Conservation (phyloP, 495 filamentous ascomycete species). For the Umbilicaria muhlenbergii region DNA sequence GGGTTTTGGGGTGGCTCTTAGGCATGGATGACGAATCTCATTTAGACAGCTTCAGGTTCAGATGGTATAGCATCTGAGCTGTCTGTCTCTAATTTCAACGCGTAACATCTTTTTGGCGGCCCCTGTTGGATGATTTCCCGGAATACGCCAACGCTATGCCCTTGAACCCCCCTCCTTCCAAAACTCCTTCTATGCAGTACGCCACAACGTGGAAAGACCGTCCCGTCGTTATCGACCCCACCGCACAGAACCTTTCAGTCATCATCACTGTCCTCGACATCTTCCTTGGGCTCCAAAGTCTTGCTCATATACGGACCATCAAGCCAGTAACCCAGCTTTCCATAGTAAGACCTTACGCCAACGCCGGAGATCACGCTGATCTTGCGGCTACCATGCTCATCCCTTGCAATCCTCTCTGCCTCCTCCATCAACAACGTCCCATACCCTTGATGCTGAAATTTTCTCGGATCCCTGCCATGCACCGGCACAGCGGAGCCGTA, state of each 20-base stretch:
- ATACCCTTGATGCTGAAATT: slow-evolving; percentile 97
- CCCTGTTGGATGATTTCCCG: too few species aligned
- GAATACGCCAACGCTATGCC: too few species aligned
- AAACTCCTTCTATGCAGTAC: neutral
- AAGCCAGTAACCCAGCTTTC: slow-evolving; percentile 75
- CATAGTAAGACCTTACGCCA: slow-evolving; percentile 87
- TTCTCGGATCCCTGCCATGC: slow-evolving; percentile 80
- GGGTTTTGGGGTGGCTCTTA: too few species aligned
- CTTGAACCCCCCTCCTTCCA: too few species aligned
- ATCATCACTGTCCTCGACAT: slow-evolving; percentile 25
- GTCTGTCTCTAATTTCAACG: too few species aligned
- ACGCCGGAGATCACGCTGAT: slow-evolving; percentile 94
- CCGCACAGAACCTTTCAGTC: slow-evolving; percentile 14
- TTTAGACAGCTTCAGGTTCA: too few species aligned
- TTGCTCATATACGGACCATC: slow-evolving; percentile 90
- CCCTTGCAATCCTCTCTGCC: slow-evolving; percentile 82
- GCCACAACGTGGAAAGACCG: slow-evolving; percentile 7
- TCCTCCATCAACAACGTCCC: slow-evolving; percentile 96
- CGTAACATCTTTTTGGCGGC: too few species aligned
- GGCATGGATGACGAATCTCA: too few species aligned
- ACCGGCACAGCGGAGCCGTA: slow-evolving; percentile 93
- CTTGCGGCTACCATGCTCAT: slow-evolving; percentile 86
- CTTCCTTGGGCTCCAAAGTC: slow-evolving; percentile 25
- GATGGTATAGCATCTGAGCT: too few species aligned
- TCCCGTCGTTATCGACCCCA: slow-evolving; percentile 6